Base-by-base conservation (phyloP, 768 basidiomycete species). In the Clitopilus hobsonii region DNA sequence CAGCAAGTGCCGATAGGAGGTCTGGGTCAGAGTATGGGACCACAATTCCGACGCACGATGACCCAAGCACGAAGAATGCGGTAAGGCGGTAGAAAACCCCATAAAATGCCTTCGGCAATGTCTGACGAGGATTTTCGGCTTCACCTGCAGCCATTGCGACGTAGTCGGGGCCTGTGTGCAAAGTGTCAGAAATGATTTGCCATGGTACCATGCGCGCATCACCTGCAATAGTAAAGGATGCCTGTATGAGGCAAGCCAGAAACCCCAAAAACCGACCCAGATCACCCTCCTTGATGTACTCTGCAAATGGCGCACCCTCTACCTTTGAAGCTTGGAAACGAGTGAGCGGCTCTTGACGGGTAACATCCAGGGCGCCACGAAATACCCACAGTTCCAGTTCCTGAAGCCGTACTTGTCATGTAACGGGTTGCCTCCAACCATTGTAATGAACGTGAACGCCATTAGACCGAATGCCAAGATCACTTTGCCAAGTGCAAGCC, bases 1-100 rank as follows among this genome's bases (percentile, higher is more conserved):
- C 77, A 1, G 82, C 82, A 18, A 81, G 64, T 0, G 77, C 81
- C 48, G 66, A 62, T 30, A 84, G 71, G 26, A 91, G 74, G 47
- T 74, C 62, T 1, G 76, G 72, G 62, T 91, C 86, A 58, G 84
- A 80, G 63, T 83, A 90, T 1, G 88, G 88, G 23, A 94, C 85
- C 45, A 93, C 78, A 73, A 91, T 84, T 45, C 91, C 90, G 47
- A 87, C 76, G 63, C 85, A 81, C 55, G 90, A 70, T 32, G 86
- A 75, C 10, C 88, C 88, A 38, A 89, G 67, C 49, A 90, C 76
- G 72, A 91, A 92, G 74, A 93, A 93, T 27, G 88, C 65, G 2
- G 88, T 71, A 55, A 96, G 80, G 55, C 93, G 86, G 69, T 82
- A 87, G 68, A 91, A 86, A 45, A 93, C 89, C n/a, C 83, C 74